Evolutionary conservation across 331 rosid species (phyloP), one percentile per base, ranked within the genome.

Genomic region (Malus hybrid): DNA sequence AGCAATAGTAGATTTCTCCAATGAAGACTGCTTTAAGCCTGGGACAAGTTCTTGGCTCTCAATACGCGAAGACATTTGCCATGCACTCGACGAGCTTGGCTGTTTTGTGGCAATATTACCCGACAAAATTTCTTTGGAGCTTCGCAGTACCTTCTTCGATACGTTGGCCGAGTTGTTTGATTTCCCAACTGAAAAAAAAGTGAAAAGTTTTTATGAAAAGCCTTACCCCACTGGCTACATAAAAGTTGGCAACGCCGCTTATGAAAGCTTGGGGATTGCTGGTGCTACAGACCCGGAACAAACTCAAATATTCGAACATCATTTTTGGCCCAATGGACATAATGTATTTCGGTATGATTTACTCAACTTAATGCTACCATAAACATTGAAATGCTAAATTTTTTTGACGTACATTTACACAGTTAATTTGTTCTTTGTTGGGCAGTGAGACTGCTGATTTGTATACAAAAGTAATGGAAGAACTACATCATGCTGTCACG

Each of bases 1-100:
- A 65, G 29, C 31, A 82, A 78, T n/a, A 86, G 89, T 52, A 13
- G 74, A 50, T 54, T 70, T 56, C 39, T 62, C 67, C 39, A 6
- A 62, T 2, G 67, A 62, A 29, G 59, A 68, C 34, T 56, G 44
- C 27, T 62, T 48, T 31, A 48, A 69, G 63, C 48, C 12, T 8
- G 67, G 66, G 5, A 63, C 50, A 6, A 61, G 55, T 44, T 27
- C 44, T 15, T 69, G 80, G 80, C 59, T 24, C 24, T 29, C 15
- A 4, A 11, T 19, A 4, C 32, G 80, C 76, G 70, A 61, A 22
- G 54, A 48, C 0, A 42, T 77, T 18, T 24, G 76, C 10, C 0
- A 59, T 66, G 65, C 71, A 46, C 70, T 80, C 2, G 83, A 80
- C 6, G 72, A 69, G 68, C 18, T 34, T 13, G 79, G 79, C 11